These are phyloP conservation scores for Mucuna pruriens DNA, from an alignment of 306 rosid genomes.

Conservation along the genomic window DNA sequence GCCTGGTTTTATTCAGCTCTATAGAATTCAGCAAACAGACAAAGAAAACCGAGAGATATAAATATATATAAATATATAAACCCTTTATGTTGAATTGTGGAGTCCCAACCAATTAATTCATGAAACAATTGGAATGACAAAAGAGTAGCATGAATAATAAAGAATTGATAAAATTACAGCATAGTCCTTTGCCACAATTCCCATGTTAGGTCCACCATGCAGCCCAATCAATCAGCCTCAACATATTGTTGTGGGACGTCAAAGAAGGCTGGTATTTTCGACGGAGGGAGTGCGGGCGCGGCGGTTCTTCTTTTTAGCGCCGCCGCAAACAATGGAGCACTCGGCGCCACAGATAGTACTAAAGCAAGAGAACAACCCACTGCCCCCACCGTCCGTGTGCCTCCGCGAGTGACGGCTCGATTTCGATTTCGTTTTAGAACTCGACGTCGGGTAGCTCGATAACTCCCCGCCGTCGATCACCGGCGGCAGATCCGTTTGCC, in stretches of 20 bases:
- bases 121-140: neutral
- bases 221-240: neutral
- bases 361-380: slow-evolving; percentile 75
- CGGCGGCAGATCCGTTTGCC: slow-evolving; percentile 80
- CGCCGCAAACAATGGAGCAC: slow-evolving; percentile 78
- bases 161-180: slow-evolving; percentile 30
- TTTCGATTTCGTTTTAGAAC: neutral
- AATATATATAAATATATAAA: neutral
- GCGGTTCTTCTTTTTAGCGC: slow-evolving; percentile 38
- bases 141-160: neutral
- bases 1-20: too few species aligned
- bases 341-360: slow-evolving; percentile 77
- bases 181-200: neutral
- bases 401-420: slow-evolving; percentile 47
- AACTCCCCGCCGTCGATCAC: slow-evolving; percentile 67
- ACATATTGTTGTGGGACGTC: neutral
- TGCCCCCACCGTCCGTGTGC: slow-evolving; percentile 61
- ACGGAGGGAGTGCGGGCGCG: slow-evolving; percentile 53
- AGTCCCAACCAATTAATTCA: slow-evolving; percentile 11
- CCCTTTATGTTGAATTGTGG: neutral
- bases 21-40: too few species aligned
- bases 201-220: neutral
- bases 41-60: neutral
- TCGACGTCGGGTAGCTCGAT: slow-evolving; percentile 43
- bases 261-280: slow-evolving; percentile 40